These are phyloP conservation scores for Penicillium sumatraense DNA, from an alignment of 2,329 filamentous ascomycete genomes.

Conservation along the genomic window DNA sequence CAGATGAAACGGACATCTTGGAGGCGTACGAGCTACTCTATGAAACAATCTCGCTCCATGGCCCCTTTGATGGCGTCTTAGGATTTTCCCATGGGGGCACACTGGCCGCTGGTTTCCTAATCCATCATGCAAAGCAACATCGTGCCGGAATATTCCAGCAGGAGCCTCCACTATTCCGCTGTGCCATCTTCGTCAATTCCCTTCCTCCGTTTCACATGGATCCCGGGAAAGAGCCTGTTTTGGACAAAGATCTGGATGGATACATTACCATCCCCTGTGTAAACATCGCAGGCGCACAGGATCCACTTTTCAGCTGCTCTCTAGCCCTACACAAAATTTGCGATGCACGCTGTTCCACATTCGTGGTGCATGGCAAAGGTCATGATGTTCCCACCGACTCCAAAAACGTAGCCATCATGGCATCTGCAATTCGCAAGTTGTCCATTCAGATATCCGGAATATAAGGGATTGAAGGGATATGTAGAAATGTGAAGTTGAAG, in stretches of 20 bases:
- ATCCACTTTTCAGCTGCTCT: constrained; percentile 31
- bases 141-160: constrained; percentile 15
- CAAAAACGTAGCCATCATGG: constrained; percentile 29
- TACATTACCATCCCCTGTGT: constrained; percentile 33
- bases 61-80: constrained; percentile 35
- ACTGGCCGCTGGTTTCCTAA: constrained; percentile 34
- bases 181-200: constrained; percentile 40
- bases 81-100: constrained; percentile 43
- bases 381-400: constrained; percentile 33
- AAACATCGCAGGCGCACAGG: constrained; percentile 29
- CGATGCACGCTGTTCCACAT: constrained; percentile 21
- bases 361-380: constrained; percentile 31
- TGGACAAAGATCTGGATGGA: constrained; percentile 30
- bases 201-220: constrained; percentile 37
- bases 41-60: constrained; percentile 29
- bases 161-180: constrained; percentile 31
- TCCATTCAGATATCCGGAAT: constrained; percentile 16
- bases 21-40: constrained; percentile 34
- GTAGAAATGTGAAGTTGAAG: not conserved
- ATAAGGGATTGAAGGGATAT: constrained; percentile 16
- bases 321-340: constrained; percentile 30
- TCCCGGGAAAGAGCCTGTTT: constrained; percentile 21
- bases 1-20: constrained; percentile 26
- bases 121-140: constrained; percentile 29
- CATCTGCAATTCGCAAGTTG: constrained; percentile 28